Evolutionary conservation across 2,329 filamentous ascomycete genomes (phyloP).

Genomic region (Alternaria atra): DNA sequence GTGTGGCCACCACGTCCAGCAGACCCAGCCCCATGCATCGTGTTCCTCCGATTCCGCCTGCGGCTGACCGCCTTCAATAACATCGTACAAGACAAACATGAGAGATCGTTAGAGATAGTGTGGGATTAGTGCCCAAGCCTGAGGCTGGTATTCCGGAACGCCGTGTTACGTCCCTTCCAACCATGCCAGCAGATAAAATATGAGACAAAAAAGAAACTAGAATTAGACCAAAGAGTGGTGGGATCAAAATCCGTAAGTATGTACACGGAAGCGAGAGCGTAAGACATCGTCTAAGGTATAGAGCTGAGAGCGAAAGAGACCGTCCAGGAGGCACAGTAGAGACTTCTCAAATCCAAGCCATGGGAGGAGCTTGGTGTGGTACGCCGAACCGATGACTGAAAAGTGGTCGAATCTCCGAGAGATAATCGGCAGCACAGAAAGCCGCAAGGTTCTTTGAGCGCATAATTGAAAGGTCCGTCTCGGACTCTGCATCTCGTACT

Average conservation of each 20-base stretch:
- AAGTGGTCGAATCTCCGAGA: conserved; percentile 78
- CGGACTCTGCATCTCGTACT: conserved; percentile 68
- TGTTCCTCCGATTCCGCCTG: conserved; percentile 8
- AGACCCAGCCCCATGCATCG: conserved; percentile 18
- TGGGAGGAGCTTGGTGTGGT: conserved; percentile 30
- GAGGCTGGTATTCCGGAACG: conserved; percentile 24
- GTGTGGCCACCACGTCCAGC: conserved; percentile 19
- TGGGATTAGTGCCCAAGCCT: conserved; percentile 25
- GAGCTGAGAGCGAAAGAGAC: conserved; percentile 14
- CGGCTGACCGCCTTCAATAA: conserved; percentile 11
- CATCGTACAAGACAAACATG: conserved; percentile 23
- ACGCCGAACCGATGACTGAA: conserved; percentile 36
- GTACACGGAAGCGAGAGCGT: conserved; percentile 27
- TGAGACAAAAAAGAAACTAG: conserved; percentile 23
- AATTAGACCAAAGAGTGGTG: conserved; percentile 31
- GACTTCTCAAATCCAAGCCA: conserved; percentile 48
- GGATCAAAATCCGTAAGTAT: conserved; percentile 22
- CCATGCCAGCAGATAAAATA: conserved; percentile 23
- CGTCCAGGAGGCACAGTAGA: conserved; percentile 4
- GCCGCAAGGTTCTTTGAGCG: conserved; percentile 73
- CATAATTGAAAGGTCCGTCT: conserved; percentile 79
- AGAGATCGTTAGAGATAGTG: conserved; percentile 30
- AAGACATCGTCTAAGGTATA: conserved; percentile 23
- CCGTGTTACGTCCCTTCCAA: conserved; percentile 22
- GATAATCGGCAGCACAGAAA: conserved; percentile 83